A percentile compares a stretch with the other conserved stretches of the same genome.
Conservation (phyloP, 257 asterid species). For the Primulina tabacum region DNA sequence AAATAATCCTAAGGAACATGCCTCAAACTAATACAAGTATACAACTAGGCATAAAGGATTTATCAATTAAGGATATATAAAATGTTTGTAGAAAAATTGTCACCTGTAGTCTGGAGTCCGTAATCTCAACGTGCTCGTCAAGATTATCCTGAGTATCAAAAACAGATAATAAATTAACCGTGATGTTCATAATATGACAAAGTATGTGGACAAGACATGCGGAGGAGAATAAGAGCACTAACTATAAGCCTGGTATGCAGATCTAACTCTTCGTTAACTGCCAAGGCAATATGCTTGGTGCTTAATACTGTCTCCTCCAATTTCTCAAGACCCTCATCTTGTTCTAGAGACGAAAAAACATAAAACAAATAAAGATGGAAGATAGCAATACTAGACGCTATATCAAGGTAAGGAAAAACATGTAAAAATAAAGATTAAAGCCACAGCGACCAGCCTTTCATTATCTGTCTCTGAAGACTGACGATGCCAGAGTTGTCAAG, state of each 20-base stretch:
- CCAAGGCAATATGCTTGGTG: slow-evolving; percentile 91
- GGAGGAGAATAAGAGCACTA: slow-evolving; percentile 34
- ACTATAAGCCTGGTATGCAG: slow-evolving; percentile 89
- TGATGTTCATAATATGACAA: slow-evolving; percentile 5
- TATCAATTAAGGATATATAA: background rate
- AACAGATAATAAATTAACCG: slow-evolving; percentile 19
- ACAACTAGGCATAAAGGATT: background rate
- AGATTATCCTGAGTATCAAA: slow-evolving; percentile 57
- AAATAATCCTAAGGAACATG: background rate
- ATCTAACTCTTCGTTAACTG: slow-evolving; percentile 92
- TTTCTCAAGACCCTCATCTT: slow-evolving; percentile 88
- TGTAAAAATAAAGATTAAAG: slow-evolving; percentile 16
- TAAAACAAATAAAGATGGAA: background rate
- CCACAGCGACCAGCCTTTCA: slow-evolving; percentile 62
- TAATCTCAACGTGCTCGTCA: slow-evolving; percentile 78
- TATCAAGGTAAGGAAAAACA: slow-evolving; percentile 7
- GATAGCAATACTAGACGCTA: slow-evolving; percentile 10
- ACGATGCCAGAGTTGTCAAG: slow-evolving; percentile 86
- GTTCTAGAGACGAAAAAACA: slow-evolving; percentile 50
- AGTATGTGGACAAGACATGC: slow-evolving; percentile 5
- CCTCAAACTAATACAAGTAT: background rate
- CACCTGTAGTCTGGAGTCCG: slow-evolving; percentile 76
- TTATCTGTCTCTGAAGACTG: slow-evolving; percentile 86
- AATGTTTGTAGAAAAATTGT: slow-evolving; percentile 18
- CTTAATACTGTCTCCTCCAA: slow-evolving; percentile 86